Evolutionary conservation across 192 early-diverging fungal species (phyloP).

Genomic region (Mortierella hygrophila): DNA sequence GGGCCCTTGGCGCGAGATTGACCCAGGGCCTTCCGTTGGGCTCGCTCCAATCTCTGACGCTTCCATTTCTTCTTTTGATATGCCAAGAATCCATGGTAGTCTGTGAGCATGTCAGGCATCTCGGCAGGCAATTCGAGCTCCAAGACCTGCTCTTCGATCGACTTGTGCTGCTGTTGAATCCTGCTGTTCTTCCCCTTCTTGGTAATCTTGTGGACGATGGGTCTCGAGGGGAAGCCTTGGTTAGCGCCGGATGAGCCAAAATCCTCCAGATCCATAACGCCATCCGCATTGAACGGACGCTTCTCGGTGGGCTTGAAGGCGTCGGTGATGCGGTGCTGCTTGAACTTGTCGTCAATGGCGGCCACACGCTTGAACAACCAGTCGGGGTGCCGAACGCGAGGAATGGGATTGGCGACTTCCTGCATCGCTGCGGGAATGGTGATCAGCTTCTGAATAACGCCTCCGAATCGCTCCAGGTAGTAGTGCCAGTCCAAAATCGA

Average conservation of each 20-base stretch:
- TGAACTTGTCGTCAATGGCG: conserved; percentile 81
- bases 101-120: conserved; percentile 75
- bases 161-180: conserved; percentile 18
- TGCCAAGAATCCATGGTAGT: conserved; percentile 81
- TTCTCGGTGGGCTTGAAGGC: conserved; percentile 74
- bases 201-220: conserved; percentile 46
- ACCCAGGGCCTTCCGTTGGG: conserved; percentile 55
- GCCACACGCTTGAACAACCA: conserved; percentile 91
- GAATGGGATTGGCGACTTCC: conserved; percentile 92
- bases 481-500: conserved; percentile 97
- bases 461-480: conserved; percentile 95
- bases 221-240: background rate
- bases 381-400: conserved; percentile 92
- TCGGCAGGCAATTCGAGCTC: conserved; percentile 65
- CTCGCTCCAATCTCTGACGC: conserved; percentile 66
- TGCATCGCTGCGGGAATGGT: conserved; percentile 99
- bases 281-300: conserved; percentile 33
- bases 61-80: conserved; percentile 86
- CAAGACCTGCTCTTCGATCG: conserved; percentile 46
- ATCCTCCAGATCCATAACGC: conserved; percentile 71
- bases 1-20: conserved; percentile 50
- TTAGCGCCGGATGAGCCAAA: conserved; percentile 49
- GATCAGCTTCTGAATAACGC: conserved; percentile 96
- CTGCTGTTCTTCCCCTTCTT: conserved; percentile 15
- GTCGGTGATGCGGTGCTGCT: conserved; percentile 89